These are phyloP conservation scores for Tetrapisispora namnaoensis DNA, from an alignment of 805 yeast species.

Conservation along the genomic window DNA sequence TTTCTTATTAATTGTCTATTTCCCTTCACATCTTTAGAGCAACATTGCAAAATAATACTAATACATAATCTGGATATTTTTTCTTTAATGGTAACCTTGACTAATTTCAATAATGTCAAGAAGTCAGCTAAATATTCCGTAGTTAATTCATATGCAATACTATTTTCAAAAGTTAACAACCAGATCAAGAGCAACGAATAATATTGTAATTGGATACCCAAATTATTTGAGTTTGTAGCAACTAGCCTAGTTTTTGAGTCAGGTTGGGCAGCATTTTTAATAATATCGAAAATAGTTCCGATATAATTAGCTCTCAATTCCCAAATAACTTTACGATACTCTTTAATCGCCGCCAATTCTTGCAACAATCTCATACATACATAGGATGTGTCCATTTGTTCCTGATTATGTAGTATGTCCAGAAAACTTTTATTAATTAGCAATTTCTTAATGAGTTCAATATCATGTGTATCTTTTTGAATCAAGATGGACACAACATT, in stretches of 20 bases:
- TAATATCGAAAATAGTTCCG: slow-evolving; percentile 41
- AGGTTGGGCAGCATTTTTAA: slow-evolving; percentile 31
- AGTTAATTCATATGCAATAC: slow-evolving; percentile 43
- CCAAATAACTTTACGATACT: slow-evolving; percentile 23
- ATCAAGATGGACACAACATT: slow-evolving; percentile 26
- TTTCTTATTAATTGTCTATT: slow-evolving; percentile 50
- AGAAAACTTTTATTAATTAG: slow-evolving; percentile 16
- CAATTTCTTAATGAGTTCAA: slow-evolving; percentile 13
- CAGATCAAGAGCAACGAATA: slow-evolving; percentile 68
- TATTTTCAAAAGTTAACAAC: slow-evolving; percentile 67
- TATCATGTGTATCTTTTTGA: slow-evolving; percentile 16
- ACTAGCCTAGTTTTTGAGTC: slow-evolving; percentile 23
- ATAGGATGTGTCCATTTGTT: slow-evolving; percentile 25
- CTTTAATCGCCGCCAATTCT: slow-evolving; percentile 23
- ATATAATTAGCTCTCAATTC: slow-evolving; percentile 32
- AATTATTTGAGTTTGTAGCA: slow-evolving; percentile 30
- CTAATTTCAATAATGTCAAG: slow-evolving; percentile 37
- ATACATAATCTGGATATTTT: slow-evolving; percentile 81
- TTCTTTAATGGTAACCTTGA: slow-evolving; percentile 81
- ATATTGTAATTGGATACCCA: slow-evolving; percentile 75
- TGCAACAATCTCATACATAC: slow-evolving; percentile 26
- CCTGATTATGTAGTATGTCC: slow-evolving; percentile 18
- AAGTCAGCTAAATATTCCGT: slow-evolving; percentile 43
- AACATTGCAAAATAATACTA: slow-evolving; percentile 57
- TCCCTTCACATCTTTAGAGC: slow-evolving; percentile 30